These are phyloP conservation scores for Panicum hallii DNA, from an alignment of 202 grass and related monocot genomes.

Conservation along the genomic window DNA sequence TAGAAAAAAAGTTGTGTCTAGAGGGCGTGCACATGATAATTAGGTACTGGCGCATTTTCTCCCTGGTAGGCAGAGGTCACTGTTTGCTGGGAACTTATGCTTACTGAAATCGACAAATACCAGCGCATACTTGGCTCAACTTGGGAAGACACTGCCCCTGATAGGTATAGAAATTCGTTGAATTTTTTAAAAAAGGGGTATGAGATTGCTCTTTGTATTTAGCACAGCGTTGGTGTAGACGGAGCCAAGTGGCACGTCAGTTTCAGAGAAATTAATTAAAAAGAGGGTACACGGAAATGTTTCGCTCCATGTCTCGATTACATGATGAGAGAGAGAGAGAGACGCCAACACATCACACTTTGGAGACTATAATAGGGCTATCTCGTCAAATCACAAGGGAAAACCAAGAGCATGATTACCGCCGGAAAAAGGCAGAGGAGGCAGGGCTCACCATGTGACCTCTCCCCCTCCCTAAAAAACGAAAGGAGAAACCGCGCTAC, in stretches of 20 bases:
- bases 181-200: background rate
- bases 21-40: constrained; percentile 36
- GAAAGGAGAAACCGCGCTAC: constrained; percentile 2
- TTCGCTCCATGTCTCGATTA: background rate
- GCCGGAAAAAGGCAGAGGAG: background rate
- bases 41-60: constrained; percentile 52
- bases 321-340: background rate
- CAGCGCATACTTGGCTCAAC: constrained; percentile 1
- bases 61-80: constrained; percentile 42
- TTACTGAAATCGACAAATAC: constrained; percentile 36
- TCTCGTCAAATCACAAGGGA: constrained; percentile 32
- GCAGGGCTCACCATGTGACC: constrained; percentile 41
- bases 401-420: constrained; percentile 43
- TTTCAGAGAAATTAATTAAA: constrained; percentile 16
- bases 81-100: constrained; percentile 46
- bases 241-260: constrained; percentile 34
- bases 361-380: constrained; percentile 6
- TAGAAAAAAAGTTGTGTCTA: constrained; percentile 5
- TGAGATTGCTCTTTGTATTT: constrained; percentile 5
- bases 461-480: background rate
- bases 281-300: background rate
- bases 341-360: background rate
- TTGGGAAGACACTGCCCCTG: background rate
- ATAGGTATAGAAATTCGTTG: background rate
- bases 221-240: constrained; percentile 22